Conservation (phyloP, 345 rosid species). For the Eucalyptus victrix region DNA sequence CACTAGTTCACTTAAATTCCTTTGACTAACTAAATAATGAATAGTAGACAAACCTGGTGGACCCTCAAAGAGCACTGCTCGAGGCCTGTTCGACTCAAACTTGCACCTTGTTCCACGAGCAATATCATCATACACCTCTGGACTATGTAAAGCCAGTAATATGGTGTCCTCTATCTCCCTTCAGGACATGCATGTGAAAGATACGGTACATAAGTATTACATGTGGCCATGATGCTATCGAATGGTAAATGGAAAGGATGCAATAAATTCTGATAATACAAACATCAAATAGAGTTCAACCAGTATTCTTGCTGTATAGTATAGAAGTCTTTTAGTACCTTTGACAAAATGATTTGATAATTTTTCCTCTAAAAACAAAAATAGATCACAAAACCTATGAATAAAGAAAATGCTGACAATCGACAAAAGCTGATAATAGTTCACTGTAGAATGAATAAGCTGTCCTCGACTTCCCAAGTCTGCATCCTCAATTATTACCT, state of each 20-base stretch:
- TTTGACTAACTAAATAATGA: background rate
- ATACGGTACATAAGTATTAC: background rate
- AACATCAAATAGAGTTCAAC: background rate
- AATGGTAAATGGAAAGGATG: background rate
- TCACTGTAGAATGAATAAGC: background rate
- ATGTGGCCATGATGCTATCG: background rate
- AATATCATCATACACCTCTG: slow-evolving; percentile 82
- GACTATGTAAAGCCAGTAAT: slow-evolving; percentile 74
- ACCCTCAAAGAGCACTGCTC: slow-evolving; percentile 94
- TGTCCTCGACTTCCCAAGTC: background rate
- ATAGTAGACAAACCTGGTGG: slow-evolving; percentile 64
- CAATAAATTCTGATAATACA: background rate
- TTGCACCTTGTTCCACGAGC: slow-evolving; percentile 81
- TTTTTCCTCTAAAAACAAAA: background rate
- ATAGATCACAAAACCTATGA: background rate
- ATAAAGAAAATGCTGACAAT: background rate
- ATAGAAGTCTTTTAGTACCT: background rate
- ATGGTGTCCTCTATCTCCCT: slow-evolving; percentile 95
- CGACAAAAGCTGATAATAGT: background rate
- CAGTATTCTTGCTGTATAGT: background rate
- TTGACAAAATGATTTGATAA: background rate
- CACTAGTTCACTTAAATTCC: background rate
- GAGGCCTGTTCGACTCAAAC: slow-evolving; percentile 88
- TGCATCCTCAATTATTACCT: background rate
- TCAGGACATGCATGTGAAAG: background rate